Conservation (phyloP, 805 yeast genomes). For the Saccharomycopsis sp. region DNA sequence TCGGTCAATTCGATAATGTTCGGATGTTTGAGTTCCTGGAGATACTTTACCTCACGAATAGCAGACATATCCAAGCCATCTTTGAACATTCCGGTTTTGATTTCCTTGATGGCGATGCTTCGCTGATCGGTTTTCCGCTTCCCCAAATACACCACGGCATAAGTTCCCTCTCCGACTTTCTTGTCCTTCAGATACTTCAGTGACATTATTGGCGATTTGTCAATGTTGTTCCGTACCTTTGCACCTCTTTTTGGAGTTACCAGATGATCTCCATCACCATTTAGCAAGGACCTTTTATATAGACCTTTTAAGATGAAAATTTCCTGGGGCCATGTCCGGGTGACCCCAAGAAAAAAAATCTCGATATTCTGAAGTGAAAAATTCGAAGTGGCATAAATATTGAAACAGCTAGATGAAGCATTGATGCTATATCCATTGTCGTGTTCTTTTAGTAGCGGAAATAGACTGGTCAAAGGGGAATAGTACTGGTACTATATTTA, state of each 20-base stretch:
- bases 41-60: conserved; percentile 81
- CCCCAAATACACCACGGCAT: conserved; percentile 93
- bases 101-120: conserved; percentile 86
- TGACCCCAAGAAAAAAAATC: neutral
- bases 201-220: conserved; percentile 26
- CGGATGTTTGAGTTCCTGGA: conserved; percentile 71
- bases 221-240: conserved; percentile 12
- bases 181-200: conserved; percentile 44
- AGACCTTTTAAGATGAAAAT: neutral
- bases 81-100: conserved; percentile 87
- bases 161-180: conserved; percentile 98
- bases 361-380: neutral
- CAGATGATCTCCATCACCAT: too few relatives aligned
- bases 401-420: too few relatives aligned
- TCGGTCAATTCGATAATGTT: conserved; percentile 86
- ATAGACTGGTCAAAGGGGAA: too few relatives aligned
- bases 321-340: neutral
- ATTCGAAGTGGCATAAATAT: neutral
- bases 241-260: neutral
- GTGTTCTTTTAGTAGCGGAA: too few relatives aligned
- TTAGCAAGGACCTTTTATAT: too few relatives aligned
- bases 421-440: too few relatives aligned
- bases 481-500: too few relatives aligned
- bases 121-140: conserved; percentile 49
- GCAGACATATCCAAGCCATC: conserved; percentile 99